Evolutionary conservation across 139 green algal species (phyloP).

Genomic region (Chlamydomonas sphaeroides): DNA sequence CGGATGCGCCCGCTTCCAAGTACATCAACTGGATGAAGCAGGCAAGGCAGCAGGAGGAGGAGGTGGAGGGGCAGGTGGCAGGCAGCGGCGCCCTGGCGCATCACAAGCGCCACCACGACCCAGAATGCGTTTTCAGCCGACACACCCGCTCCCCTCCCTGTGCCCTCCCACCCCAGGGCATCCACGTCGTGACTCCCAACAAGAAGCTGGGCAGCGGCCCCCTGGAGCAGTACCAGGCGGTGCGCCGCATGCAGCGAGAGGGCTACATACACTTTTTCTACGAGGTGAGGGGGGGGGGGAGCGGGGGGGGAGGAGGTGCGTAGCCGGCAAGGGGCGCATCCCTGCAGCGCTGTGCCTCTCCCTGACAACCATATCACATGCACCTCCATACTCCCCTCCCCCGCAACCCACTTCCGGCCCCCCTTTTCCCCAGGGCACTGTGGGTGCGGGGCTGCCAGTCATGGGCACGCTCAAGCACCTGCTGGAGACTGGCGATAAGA

Average conservation of each 20-base stretch:
- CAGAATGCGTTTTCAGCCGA: too few species aligned
- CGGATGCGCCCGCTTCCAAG: conserved; percentile 64
- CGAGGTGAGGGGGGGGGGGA: conserved; percentile 65
- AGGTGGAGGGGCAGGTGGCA: too few species aligned
- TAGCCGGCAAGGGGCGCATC: too few species aligned
- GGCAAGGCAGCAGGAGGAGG: too few species aligned
- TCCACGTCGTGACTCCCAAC: conserved; percentile 95
- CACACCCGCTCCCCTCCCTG: too few species aligned
- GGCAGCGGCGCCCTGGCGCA: too few species aligned
- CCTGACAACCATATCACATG: not conserved
- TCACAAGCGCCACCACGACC: too few species aligned
- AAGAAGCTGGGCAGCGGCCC: conserved; percentile 95
- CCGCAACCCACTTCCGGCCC: not conserved
- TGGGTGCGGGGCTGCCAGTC: conserved; percentile 95
- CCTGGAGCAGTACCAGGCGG: conserved; percentile 81
- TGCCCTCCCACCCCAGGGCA: conserved; percentile 65
- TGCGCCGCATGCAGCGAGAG: conserved; percentile 84
- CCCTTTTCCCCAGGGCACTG: conserved; percentile 65
- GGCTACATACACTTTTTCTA: conserved; percentile 98
- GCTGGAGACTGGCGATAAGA: conserved; percentile 89
- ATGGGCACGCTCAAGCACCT: conserved; percentile 95
- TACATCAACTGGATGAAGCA: conserved; percentile 91
- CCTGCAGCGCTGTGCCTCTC: too few species aligned
- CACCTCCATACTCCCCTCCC: not conserved
- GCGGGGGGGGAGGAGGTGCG: too few species aligned